Evolutionary conservation across 2,329 filamentous ascomycete genomes (phyloP).

Genomic region (Colletotrichum horii): DNA sequence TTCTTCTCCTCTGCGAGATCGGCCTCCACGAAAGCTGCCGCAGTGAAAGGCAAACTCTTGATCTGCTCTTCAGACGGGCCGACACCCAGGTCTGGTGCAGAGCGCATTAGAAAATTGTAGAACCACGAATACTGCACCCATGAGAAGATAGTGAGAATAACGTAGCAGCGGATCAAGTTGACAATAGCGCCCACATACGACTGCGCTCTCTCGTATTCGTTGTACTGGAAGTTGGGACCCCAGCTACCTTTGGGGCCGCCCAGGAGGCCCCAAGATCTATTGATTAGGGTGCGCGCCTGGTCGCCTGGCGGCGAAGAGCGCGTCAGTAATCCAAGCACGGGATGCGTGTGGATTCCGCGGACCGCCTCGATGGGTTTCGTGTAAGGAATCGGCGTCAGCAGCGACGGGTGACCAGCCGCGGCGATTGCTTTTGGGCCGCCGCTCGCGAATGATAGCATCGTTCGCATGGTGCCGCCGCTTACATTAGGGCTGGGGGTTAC

Average conservation of each 20-base stretch:
- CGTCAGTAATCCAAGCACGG: not conserved
- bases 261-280: not conserved
- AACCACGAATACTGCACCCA: not conserved
- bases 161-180: not conserved
- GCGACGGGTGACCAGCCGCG: not conserved
- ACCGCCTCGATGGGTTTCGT: not conserved
- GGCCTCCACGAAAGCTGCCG: not conserved
- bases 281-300: not conserved
- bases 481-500: not conserved
- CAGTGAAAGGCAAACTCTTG: not conserved
- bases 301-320: not conserved
- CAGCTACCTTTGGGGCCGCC: not conserved
- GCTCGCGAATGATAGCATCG: not conserved
- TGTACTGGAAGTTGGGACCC: not conserved
- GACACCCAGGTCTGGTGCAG: not conserved
- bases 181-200: not conserved
- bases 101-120: not conserved
- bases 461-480: not conserved
- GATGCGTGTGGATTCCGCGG: not conserved
- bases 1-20: not conserved
- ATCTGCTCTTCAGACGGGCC: not conserved
- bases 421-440: not conserved
- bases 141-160: not conserved
- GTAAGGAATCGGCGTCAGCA: not conserved
- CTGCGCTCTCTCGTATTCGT: not conserved